Base-by-base conservation (phyloP, 805 yeast species). In the Ogataea wickerhamii region DNA sequence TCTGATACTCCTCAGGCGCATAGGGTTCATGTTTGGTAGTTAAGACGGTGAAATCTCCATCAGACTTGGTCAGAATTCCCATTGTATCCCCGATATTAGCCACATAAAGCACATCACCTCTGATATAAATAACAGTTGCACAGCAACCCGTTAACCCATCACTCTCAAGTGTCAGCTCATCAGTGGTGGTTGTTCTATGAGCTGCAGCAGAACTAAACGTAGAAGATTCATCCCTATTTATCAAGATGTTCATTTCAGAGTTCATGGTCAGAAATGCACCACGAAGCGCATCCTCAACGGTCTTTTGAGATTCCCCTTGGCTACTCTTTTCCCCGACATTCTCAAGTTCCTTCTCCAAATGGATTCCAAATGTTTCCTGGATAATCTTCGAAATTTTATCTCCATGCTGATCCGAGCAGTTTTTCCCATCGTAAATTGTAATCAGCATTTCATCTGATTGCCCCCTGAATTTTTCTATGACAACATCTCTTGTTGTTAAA, bases 81-180 rank as follows among this genome's bases (percentile, higher is more conserved):
- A 82, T 82, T 2, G 87, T 79, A 53, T 93, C 97, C 52, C 99
- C 99, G 38, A 87, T 76, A 47, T 89, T 89, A 2, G 96, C 96
- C 18, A 88, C 73, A 58, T 81, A 87, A 17, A 88, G 58, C 38
- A 68, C 71, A 36, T 75, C 74, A 14, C 82, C 94, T 43, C 77
- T 78, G 49, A 91, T 72, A 58, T 87, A 93, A 11, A 87, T 69
- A 10, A 87, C 78, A 0, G 96, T 81, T 0, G 87, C 84, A 44
- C 95, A 78, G 30, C 95, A 83, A 10, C 98, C 98, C 12, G 89
- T 77, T 27, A 73, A 61, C 4, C 79, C 76, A 58, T 91, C 98
- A 17, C 74, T 76, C 12, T 76, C 80, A 28, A 85, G 56, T 8
- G 68, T 67, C 27, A 77, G 63, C n/a, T 80, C 80, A 34, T 68